Conservation (phyloP, 805 yeast genomes). For the Danielozyma ontarioensis region DNA sequence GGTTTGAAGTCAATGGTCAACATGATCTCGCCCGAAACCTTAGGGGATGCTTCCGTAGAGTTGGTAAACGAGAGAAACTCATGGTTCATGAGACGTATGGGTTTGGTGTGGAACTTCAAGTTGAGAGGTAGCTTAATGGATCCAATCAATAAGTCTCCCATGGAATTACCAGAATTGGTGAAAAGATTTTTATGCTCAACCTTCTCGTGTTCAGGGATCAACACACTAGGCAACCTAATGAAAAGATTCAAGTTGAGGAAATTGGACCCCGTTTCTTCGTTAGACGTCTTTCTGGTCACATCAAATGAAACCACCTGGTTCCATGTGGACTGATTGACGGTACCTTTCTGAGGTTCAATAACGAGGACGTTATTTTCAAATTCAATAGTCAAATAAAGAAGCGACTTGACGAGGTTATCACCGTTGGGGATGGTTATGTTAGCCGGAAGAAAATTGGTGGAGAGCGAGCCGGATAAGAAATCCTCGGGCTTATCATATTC, state of each 20-base stretch:
- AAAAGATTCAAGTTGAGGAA: constrained; percentile 70
- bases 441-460: constrained; percentile 44
- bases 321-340: constrained; percentile 74
- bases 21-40: constrained; percentile 47
- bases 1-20: constrained; percentile 69
- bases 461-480: constrained; percentile 26
- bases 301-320: constrained; percentile 90
- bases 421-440: constrained; percentile 51
- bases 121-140: constrained; percentile 59
- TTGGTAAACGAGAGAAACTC: constrained; percentile 32
- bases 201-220: constrained; percentile 41
- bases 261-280: constrained; percentile 36
- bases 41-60: constrained; percentile 25
- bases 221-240: constrained; percentile 66
- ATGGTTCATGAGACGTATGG: constrained; percentile 62
- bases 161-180: constrained; percentile 27
- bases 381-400: constrained; percentile 83
- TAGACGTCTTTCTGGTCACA: constrained; percentile 43
- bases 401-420: constrained; percentile 50
- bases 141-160: constrained; percentile 73
- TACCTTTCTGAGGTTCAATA: constrained; percentile 81
- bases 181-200: constrained; percentile 22
- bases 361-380: constrained; percentile 92
- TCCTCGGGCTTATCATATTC: constrained; percentile 14
- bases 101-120: constrained; percentile 44